phyloP scores from a whole-genome alignment of 2,329 filamentous ascomycete species.

The Alternaria atra region DNA sequence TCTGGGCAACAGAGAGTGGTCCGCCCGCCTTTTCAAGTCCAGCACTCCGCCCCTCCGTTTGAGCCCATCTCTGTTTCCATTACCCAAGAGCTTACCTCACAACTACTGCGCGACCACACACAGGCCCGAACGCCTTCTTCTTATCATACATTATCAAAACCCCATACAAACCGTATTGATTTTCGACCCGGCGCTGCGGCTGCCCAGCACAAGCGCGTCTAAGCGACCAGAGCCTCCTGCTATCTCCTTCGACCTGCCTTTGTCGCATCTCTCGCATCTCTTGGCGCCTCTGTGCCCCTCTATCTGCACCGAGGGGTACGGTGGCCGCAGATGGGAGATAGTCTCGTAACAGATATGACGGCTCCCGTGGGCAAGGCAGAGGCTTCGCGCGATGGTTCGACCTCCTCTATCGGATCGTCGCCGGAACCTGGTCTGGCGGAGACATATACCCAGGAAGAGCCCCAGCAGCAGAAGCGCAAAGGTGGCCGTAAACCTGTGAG shows the following conservation, averaged over 20 bases:
- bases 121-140: conserved; percentile 37
- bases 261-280: conserved; percentile 46
- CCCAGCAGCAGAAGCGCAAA: conserved; percentile 83
- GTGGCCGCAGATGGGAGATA: conserved; percentile 61
- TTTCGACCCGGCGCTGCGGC: conserved; percentile 47
- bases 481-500: conserved; percentile 95
- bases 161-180: conserved; percentile 46
- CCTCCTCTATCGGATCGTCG: conserved; percentile 59
- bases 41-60: conserved; percentile 46
- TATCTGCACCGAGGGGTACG: conserved; percentile 53
- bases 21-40: conserved; percentile 48
- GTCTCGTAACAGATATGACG: conserved; percentile 56
- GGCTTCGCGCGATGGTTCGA: conserved; percentile 55
- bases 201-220: conserved; percentile 49
- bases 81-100: conserved; percentile 61
- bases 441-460: conserved; percentile 55
- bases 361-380: conserved; percentile 58
- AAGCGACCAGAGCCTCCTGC: conserved; percentile 45
- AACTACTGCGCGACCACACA: conserved; percentile 51
- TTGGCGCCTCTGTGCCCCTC: conserved; percentile 51
- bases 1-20: conserved; percentile 32
- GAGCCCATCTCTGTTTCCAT: conserved; percentile 53
- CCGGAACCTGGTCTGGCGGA: conserved; percentile 56
- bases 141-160: conserved; percentile 58
- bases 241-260: conserved; percentile 29